A percentile compares a stretch with the other conserved stretches of the same genome.
These are phyloP conservation scores for Kodamaea sp. DNA, from an alignment of 1,139 yeast genomes.

Conservation along the genomic window DNA sequence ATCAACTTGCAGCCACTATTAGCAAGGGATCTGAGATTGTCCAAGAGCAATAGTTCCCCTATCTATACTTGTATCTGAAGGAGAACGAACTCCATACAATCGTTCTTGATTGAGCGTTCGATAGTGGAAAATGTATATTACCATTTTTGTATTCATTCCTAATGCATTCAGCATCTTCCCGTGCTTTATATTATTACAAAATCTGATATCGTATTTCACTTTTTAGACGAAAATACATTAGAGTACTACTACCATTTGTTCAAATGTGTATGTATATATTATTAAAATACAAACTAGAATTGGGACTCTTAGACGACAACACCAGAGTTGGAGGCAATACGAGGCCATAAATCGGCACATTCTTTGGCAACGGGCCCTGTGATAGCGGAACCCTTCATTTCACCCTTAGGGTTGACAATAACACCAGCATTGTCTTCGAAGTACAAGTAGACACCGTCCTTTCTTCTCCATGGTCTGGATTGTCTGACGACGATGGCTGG, in stretches of 20 bases:
- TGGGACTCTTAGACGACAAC: slow-evolving; percentile 81
- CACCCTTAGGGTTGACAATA: slow-evolving; percentile 99
- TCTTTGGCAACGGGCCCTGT: slow-evolving; percentile 99
- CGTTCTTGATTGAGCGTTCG: too few relatives aligned
- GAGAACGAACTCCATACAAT: too few relatives aligned
- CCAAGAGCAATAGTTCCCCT: too few relatives aligned
- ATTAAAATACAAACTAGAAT: slow-evolving; percentile 8
- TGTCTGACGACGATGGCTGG: slow-evolving; percentile 99
- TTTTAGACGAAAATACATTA: too few relatives aligned
- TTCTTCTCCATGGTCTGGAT: slow-evolving; percentile 99
- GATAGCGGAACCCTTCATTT: slow-evolving; percentile 99
- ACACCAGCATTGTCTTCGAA: slow-evolving; percentile 99
- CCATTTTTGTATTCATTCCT: too few relatives aligned
- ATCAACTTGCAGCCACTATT: slow-evolving; percentile 2
- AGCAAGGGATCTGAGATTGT: too few relatives aligned
- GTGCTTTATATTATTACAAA: too few relatives aligned
- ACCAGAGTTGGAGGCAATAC: slow-evolving; percentile 99
- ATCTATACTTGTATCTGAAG: too few relatives aligned
- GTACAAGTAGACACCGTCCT: slow-evolving; percentile 99
- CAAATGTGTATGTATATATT: slow-evolving; percentile 2
- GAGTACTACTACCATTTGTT: background rate
- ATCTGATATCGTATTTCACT: too few relatives aligned
- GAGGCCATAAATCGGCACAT: slow-evolving; percentile 99
- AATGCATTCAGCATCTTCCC: too few relatives aligned
- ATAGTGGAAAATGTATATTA: too few relatives aligned